These are phyloP conservation scores for Eucalyptus tenuipes DNA, from an alignment of 345 rosid genomes.

Conservation along the genomic window DNA sequence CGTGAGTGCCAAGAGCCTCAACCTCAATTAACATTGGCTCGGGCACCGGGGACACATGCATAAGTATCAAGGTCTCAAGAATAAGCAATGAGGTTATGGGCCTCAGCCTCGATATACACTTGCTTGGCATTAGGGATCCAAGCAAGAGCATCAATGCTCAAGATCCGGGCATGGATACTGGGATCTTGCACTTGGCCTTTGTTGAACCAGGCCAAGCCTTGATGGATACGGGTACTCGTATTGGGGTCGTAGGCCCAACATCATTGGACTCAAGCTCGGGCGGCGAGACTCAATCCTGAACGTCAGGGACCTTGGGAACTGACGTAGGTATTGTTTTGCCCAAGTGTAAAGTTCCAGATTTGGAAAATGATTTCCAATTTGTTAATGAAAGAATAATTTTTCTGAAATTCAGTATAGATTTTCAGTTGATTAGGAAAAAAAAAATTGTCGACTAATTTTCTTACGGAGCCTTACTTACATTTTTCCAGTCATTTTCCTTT, in stretches of 20 bases:
- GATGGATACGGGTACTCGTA: neutral
- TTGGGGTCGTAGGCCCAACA: too few species aligned
- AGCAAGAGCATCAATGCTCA: neutral
- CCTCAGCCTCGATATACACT: neutral
- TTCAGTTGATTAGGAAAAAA: too few species aligned
- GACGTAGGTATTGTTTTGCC: fast-evolving
- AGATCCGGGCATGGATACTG: neutral
- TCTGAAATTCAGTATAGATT: neutral
- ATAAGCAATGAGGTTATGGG: too few species aligned
- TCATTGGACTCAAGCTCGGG: too few species aligned
- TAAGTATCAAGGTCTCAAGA: too few species aligned
- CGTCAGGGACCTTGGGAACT: fast-evolving
- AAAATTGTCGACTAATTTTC: too few species aligned
- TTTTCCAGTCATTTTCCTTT: neutral
- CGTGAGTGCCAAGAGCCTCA: neutral
- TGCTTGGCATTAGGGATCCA: neutral
- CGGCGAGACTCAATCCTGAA: too few species aligned
- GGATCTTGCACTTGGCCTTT: neutral
- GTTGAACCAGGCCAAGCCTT: too few species aligned
- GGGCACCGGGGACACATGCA: fast-evolving
- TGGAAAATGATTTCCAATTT: neutral
- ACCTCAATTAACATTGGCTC: neutral
- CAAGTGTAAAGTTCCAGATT: fast-evolving
- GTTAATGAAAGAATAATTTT: neutral
- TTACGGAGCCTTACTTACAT: neutral